Conservation (phyloP, 768 basidiomycete genomes). For the Tubosaeta brunneosetosa region DNA sequence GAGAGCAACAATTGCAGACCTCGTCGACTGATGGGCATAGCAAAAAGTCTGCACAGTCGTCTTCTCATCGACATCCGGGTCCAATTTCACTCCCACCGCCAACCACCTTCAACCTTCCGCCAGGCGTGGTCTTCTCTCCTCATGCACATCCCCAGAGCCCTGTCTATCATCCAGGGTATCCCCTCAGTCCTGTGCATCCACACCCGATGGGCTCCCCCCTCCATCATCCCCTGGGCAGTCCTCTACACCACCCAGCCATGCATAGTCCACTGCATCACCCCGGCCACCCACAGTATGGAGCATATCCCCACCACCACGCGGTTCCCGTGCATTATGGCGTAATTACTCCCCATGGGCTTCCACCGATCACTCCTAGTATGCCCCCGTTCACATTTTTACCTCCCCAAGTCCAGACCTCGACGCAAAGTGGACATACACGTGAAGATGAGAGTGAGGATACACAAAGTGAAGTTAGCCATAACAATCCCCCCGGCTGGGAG, state of each 20-base stretch:
- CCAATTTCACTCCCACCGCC: constrained; percentile 67
- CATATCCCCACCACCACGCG: constrained; percentile 23
- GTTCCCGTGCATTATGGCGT: constrained; percentile 28
- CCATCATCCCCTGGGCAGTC: constrained; percentile 36
- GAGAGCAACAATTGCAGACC: constrained; percentile 16
- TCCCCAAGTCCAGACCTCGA: constrained; percentile 34
- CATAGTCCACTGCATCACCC: constrained; percentile 32
- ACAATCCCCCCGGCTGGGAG: constrained; percentile 5
- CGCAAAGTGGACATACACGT: constrained; percentile 15
- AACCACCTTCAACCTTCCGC: constrained; percentile 41
- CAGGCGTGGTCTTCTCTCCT: constrained; percentile 30
- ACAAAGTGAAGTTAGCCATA: constrained; percentile 7
- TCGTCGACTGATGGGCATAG: constrained; percentile 12
- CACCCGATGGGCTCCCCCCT: constrained; percentile 33
- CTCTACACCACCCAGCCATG: constrained; percentile 27
- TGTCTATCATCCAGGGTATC: constrained; percentile 34
- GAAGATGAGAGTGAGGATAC: constrained; percentile 4
- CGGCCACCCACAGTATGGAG: constrained; percentile 25
- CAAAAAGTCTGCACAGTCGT: constrained; percentile 17
- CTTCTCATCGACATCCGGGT: constrained; percentile 58
- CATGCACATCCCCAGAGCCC: constrained; percentile 37
- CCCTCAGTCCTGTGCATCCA: constrained; percentile 26
- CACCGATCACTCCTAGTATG: constrained; percentile 96
- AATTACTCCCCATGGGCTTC: constrained; percentile 76
- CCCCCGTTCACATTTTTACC: constrained; percentile 86